These are phyloP conservation scores for Torrubiella hemipterigena DNA, from an alignment of 2,329 filamentous ascomycete genomes.

Conservation along the genomic window DNA sequence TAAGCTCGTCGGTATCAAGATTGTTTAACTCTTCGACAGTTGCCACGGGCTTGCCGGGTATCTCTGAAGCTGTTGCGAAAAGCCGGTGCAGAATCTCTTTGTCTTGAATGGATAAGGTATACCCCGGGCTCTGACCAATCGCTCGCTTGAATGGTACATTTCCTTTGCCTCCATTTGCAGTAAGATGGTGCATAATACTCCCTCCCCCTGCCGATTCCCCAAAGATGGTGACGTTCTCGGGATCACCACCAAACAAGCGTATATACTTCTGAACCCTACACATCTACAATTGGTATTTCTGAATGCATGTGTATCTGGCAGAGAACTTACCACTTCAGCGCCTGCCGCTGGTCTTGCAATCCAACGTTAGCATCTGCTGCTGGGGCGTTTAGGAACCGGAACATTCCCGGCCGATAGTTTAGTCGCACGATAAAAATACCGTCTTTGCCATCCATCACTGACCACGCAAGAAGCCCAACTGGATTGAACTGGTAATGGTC, in stretches of 20 bases:
- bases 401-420: not conserved
- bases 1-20: too few species aligned
- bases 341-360: too few species aligned
- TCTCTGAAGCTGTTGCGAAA: too few species aligned
- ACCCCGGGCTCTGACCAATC: constrained; percentile 16
- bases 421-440: not conserved
- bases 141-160: constrained; percentile 33
- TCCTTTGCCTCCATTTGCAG: constrained; percentile 27
- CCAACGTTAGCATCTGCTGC: too few species aligned
- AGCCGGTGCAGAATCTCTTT: too few species aligned
- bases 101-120: too few species aligned
- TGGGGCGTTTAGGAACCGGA: too few species aligned
- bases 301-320: not conserved
- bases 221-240: constrained; percentile 32
- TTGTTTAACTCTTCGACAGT: too few species aligned
- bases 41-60: too few species aligned
- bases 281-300: not conserved
- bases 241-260: constrained; percentile 35
- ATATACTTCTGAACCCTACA: constrained; percentile 31
- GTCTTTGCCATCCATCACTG: too few species aligned
- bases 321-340: not conserved
- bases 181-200: constrained; percentile 32
- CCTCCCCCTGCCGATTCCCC: constrained; percentile 42
- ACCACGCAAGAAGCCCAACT: not conserved
- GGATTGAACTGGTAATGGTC: not conserved